These are phyloP conservation scores for Erigeron philadelphicus DNA, from an alignment of 140 eudicot genomes.

Conservation along the genomic window DNA sequence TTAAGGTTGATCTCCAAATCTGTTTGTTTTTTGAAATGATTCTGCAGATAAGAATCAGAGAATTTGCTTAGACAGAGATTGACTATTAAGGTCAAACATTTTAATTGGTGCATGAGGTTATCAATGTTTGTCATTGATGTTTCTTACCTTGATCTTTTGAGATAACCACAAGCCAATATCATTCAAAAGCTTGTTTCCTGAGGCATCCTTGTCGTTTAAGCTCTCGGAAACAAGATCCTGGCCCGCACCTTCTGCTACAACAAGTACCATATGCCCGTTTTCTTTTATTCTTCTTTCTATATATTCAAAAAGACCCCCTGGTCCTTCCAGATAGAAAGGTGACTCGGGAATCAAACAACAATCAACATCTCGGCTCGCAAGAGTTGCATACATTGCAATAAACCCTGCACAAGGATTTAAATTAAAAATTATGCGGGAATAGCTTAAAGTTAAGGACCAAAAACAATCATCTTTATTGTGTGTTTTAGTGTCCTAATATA, in stretches of 20 bases:
- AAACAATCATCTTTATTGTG: neutral
- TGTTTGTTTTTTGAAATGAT: conserved; percentile 50
- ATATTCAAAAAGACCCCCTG: conserved; percentile 83
- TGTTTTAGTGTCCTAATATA: neutral
- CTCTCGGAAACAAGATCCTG: conserved; percentile 65
- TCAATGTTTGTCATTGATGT: conserved; percentile 6
- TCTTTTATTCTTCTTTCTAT: conserved; percentile 69
- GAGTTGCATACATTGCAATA: conserved; percentile 95
- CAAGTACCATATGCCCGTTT: conserved; percentile 93
- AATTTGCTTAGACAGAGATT: neutral
- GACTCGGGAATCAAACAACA: conserved; percentile 97
- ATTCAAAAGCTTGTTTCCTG: conserved; percentile 72
- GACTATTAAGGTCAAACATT: conserved; percentile 15
- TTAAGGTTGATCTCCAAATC: conserved; percentile 64
- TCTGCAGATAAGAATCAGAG: conserved; percentile 40
- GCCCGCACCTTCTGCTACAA: conserved; percentile 97
- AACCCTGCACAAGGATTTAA: conserved; percentile 50
- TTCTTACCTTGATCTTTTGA: conserved; percentile 64
- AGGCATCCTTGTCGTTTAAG: conserved; percentile 48
- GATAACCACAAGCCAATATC: conserved; percentile 93
- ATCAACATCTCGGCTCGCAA: conserved; percentile 95
- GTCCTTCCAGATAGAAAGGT: conserved; percentile 90
- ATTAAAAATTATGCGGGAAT: neutral
- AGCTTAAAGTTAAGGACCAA: neutral
- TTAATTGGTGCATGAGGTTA: neutral